Conservation (phyloP, 2,329 filamentous ascomycete species). For the Westerdykella sp. region DNA sequence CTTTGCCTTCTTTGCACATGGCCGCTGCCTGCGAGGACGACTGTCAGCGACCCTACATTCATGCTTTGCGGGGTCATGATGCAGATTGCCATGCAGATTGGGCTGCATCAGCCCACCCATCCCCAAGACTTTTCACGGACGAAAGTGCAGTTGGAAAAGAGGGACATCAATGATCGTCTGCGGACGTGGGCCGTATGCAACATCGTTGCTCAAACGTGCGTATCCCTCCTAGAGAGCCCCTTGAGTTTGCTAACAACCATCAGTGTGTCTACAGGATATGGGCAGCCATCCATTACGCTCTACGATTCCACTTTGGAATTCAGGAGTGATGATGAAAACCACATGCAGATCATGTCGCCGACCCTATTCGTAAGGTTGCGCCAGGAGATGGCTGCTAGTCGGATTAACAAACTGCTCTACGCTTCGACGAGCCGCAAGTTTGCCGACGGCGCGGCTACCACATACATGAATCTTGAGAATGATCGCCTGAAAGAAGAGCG, state of each 20-base stretch:
- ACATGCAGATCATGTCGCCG: conserved; percentile 33
- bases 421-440: conserved; percentile 29
- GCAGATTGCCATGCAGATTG: conserved; percentile 78
- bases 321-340: conserved; percentile 32
- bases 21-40: conserved; percentile 77
- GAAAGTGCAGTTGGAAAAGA: conserved; percentile 66
- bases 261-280: conserved; percentile 74
- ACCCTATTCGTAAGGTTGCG: conserved; percentile 33
- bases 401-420: conserved; percentile 35
- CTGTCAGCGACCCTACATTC: conserved; percentile 72
- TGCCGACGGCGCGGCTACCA: conserved; percentile 24
- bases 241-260: conserved; percentile 7
- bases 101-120: conserved; percentile 72
- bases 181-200: conserved; percentile 82
- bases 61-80: conserved; percentile 80
- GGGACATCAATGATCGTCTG: conserved; percentile 71
- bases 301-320: conserved; percentile 65
- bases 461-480: conserved; percentile 33
- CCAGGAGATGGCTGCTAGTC: conserved; percentile 35
- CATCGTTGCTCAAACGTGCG: conserved; percentile 67
- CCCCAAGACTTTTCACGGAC: conserved; percentile 77
- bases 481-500: conserved; percentile 33
- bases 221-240: not conserved
- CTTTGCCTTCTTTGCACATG: conserved; percentile 74
- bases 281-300: conserved; percentile 70